Evolutionary conservation across 225 moss, liverwort and hornwort genomes (phyloP).

Genomic region (Asterella californica): DNA sequence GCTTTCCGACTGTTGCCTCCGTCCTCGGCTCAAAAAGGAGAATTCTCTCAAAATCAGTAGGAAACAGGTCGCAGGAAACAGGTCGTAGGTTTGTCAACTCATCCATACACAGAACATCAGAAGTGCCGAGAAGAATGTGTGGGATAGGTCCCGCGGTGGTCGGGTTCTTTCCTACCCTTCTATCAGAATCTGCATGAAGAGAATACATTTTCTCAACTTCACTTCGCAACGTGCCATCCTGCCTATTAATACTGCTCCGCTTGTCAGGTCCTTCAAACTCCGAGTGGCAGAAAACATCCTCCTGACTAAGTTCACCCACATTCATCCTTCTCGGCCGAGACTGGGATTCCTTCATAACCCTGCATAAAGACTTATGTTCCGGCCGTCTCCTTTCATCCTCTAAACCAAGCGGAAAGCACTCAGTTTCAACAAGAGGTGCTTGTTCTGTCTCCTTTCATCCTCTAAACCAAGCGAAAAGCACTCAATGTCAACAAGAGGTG

Average conservation of each 20-base stretch:
- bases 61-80: too few relatives aligned
- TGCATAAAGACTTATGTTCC: constrained; percentile 13
- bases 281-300: constrained; percentile 26
- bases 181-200: background rate
- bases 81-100: background rate
- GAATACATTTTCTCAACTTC: constrained; percentile 11
- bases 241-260: constrained; percentile 15
- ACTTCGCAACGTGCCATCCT: constrained; percentile 13
- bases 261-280: constrained; percentile 14
- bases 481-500: too few relatives aligned
- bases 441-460: too few relatives aligned
- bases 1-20: background rate
- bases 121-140: background rate
- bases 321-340: constrained; percentile 27
- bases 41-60: constrained; percentile 11
- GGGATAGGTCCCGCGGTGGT: background rate
- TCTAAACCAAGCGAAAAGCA: too few relatives aligned
- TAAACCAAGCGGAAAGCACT: constrained; percentile 7
- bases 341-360: constrained; percentile 28
- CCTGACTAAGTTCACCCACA: constrained; percentile 14
- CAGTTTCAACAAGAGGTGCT: constrained; percentile 28
- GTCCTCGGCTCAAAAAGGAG: background rate
- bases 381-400: background rate
- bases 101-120: constrained; percentile 8
- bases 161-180: background rate